Evolutionary conservation across 352 stramenopile species (phyloP).

Genomic region (Phytophthora melonis): DNA sequence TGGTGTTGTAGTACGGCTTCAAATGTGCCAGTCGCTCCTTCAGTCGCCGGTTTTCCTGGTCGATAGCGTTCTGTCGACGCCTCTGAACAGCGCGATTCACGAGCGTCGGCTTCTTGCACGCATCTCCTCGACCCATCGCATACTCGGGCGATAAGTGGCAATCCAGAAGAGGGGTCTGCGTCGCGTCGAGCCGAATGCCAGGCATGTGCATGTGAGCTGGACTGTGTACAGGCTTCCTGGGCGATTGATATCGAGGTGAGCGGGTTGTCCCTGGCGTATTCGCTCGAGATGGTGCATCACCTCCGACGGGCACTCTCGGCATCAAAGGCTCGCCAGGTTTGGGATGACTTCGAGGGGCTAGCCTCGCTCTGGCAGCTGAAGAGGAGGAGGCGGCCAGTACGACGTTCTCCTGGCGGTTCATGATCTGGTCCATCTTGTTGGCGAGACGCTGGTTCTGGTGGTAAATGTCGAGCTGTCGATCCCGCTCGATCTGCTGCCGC

Average conservation of each 20-base stretch:
- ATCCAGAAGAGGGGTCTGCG: constrained; percentile 77
- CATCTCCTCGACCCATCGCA: constrained; percentile 62
- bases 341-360: not conserved
- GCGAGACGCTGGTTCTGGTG: constrained; percentile 76
- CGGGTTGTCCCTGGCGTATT: constrained; percentile 21
- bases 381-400: constrained; percentile 50
- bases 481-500: constrained; percentile 64
- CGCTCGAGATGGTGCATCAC: constrained; percentile 1
- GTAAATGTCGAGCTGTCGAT: constrained; percentile 71
- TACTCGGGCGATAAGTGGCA: constrained; percentile 79
- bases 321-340: constrained; percentile 15
- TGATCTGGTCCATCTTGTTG: constrained; percentile 79
- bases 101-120: constrained; percentile 76
- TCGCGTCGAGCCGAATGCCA: constrained; percentile 71
- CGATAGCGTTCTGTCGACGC: constrained; percentile 60
- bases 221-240: constrained; percentile 48
- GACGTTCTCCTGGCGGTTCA: constrained; percentile 70
- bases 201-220: constrained; percentile 72
- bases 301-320: constrained; percentile 1
- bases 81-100: constrained; percentile 68
- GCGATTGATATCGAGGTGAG: constrained; percentile 12
- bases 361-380: constrained; percentile 16
- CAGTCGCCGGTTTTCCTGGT: constrained; percentile 71
- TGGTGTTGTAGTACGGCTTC: constrained; percentile 78
- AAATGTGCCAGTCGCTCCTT: constrained; percentile 59